These are phyloP conservation scores for Malus hybrid DNA, from an alignment of 331 rosid species.

Conservation along the genomic window DNA sequence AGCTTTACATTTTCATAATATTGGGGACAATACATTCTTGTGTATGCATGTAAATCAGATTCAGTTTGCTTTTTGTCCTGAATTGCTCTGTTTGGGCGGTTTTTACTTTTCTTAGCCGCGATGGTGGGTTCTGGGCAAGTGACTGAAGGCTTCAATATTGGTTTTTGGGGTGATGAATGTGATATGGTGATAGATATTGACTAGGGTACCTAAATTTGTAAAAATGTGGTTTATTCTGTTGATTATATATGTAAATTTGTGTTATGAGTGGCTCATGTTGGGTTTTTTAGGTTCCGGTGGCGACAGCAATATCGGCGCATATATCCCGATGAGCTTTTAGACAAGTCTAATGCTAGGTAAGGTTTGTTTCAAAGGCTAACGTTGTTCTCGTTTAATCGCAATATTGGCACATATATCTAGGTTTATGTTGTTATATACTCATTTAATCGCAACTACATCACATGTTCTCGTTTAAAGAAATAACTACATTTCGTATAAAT, in stretches of 20 bases:
- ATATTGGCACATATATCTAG: background rate
- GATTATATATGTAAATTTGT: background rate
- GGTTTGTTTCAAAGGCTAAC: background rate
- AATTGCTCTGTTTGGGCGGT: background rate
- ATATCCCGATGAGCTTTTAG: slow-evolving; percentile 80
- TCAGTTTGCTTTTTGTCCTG: background rate
- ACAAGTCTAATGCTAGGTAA: slow-evolving; percentile 80
- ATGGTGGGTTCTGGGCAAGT: background rate
- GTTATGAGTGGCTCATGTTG: slow-evolving; percentile 1
- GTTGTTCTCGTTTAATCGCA: no score
- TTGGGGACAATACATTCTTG: background rate
- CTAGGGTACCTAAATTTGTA: background rate
- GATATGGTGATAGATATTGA: background rate
- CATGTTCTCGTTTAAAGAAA: background rate
- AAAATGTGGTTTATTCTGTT: background rate
- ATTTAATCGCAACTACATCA: background rate
- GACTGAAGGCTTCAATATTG: background rate
- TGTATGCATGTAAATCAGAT: background rate
- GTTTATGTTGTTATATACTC: background rate
- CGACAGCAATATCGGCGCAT: slow-evolving; percentile 67
- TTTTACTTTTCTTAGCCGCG: background rate
- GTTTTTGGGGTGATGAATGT: background rate
- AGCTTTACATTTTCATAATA: background rate
- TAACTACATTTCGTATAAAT: background rate
- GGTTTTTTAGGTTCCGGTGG: slow-evolving; percentile 72